Percentiles rank a stretch among this genome's conserved stretches.
Conservation (phyloP, 345 rosid species). For the Balakata baccata region DNA sequence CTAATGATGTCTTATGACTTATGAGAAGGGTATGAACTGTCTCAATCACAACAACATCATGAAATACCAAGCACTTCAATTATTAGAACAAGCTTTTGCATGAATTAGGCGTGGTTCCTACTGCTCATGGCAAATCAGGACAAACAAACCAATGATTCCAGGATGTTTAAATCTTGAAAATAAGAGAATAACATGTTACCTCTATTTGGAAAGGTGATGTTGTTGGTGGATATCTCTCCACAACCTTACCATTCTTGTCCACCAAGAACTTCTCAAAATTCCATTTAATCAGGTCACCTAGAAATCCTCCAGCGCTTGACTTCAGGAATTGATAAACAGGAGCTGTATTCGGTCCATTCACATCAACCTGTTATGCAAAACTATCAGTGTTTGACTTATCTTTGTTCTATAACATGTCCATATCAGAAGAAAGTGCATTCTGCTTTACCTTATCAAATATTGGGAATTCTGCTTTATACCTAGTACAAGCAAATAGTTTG, state of each 20-base stretch:
- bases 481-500: slow-evolving; percentile 32
- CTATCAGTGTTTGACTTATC: background rate
- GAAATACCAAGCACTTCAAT: background rate
- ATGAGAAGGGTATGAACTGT: background rate
- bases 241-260: slow-evolving; percentile 31
- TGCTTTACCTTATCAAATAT: too few relatives aligned
- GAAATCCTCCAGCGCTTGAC: slow-evolving; percentile 35
- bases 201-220: slow-evolving; percentile 36
- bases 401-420: background rate
- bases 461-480: background rate
- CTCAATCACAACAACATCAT: background rate
- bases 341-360: slow-evolving; percentile 32
- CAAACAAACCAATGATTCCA: too few relatives aligned
- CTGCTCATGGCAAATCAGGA: background rate
- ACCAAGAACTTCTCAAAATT: slow-evolving; percentile 34
- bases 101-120: background rate
- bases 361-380: slow-evolving; percentile 26
- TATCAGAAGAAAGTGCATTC: background rate
- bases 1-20: background rate
- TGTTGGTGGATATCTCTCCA: slow-evolving; percentile 29
- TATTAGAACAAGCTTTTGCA: background rate
- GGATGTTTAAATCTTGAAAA: background rate
- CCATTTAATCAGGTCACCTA: slow-evolving; percentile 30
- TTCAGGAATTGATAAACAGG: slow-evolving; percentile 34
- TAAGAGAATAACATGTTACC: slow-evolving; percentile 8